These are phyloP conservation scores for Dothideomycetes sp. DNA, from an alignment of 2,329 filamentous ascomycete genomes.

Conservation along the genomic window DNA sequence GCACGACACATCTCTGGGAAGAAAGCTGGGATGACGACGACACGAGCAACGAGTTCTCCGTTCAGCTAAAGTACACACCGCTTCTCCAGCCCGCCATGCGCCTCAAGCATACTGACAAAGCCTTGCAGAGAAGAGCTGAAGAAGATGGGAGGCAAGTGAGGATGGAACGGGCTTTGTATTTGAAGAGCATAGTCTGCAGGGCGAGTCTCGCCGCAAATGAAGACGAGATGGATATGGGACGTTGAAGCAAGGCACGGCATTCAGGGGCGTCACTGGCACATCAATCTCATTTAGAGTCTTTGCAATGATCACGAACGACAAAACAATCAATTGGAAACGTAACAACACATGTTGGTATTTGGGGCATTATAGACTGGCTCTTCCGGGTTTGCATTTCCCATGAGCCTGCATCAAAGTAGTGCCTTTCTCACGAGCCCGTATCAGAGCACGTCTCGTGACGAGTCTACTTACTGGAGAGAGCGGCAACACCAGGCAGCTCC, in stretches of 20 bases:
- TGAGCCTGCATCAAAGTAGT: too few relatives aligned
- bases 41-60: conserved; percentile 89
- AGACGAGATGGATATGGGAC: conserved; percentile 16
- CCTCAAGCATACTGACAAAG: neutral
- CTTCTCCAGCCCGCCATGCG: neutral
- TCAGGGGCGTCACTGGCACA: conserved; percentile 3
- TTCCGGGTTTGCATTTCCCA: conserved; percentile 4
- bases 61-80: conserved; percentile 66
- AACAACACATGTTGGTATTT: conserved; percentile 7
- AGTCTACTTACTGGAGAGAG: conserved; percentile 65
- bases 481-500: conserved; percentile 84
- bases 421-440: too few relatives aligned
- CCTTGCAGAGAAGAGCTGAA: conserved; percentile 70
- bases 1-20: conserved; percentile 74
- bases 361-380: conserved; percentile 6
- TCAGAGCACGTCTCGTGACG: neutral
- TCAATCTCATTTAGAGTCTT: neutral
- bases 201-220: neutral
- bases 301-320: neutral
- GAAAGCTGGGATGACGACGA: conserved; percentile 99
- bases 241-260: conserved; percentile 31
- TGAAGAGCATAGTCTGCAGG: neutral
- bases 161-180: neutral
- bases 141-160: conserved; percentile 57
- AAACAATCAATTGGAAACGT: neutral